Conservation (phyloP, 2,329 filamentous ascomycete genomes). For the Rhytidhysteron rufulum region DNA sequence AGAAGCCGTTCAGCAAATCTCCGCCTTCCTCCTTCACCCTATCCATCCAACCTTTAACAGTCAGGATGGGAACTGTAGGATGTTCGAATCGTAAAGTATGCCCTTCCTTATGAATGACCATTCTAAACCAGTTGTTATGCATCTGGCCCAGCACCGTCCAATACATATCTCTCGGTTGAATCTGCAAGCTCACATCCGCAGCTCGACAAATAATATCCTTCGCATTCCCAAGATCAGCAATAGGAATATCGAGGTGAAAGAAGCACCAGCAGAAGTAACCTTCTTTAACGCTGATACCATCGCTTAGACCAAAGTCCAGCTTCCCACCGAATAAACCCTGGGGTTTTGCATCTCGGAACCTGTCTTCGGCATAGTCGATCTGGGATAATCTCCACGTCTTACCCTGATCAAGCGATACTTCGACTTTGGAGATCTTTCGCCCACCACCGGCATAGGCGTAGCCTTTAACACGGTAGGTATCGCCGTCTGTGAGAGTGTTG, state of each 20-base stretch:
- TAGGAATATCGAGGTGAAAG: slow-evolving; percentile 70
- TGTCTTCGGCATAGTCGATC: slow-evolving; percentile 80
- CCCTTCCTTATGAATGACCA: slow-evolving; percentile 68
- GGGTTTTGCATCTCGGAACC: slow-evolving; percentile 65
- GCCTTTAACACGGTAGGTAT: slow-evolving; percentile 65
- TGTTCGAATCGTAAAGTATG: slow-evolving; percentile 74
- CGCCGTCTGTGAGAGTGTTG: slow-evolving; percentile 43
- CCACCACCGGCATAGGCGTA: slow-evolving; percentile 90
- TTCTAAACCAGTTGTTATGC: slow-evolving; percentile 93
- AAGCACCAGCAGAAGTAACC: slow-evolving; percentile 89
- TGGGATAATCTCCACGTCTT: slow-evolving; percentile 74
- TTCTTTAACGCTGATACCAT: slow-evolving; percentile 81
- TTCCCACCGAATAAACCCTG: slow-evolving; percentile 69
- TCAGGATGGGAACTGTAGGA: slow-evolving; percentile 74
- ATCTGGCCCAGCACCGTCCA: slow-evolving; percentile 96
- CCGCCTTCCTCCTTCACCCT: slow-evolving; percentile 78
- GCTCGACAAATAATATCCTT: slow-evolving; percentile 75
- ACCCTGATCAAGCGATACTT: slow-evolving; percentile 79
- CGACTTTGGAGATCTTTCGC: slow-evolving; percentile 75
- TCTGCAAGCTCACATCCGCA: slow-evolving; percentile 86
- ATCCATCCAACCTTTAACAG: slow-evolving; percentile 90
- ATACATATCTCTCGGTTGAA: slow-evolving; percentile 90
- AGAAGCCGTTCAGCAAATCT: slow-evolving; percentile 74
- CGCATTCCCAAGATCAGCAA: slow-evolving; percentile 58
- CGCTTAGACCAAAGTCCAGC: no score